These are phyloP conservation scores for Dictyostelium discoideum DNA, from an alignment of 78 protist genomes.

Conservation along the genomic window dicty_2.7 NC_007091.3:4447501-4448000, in stretches of 20 bases:
- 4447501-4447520: no score
- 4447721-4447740: constrained; percentile 51
- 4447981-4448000: no score
- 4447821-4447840: constrained; percentile 32
- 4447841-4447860: constrained; percentile 39
- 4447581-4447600: no score
- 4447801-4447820: not conserved
- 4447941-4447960: no score
- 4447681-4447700: constrained; percentile 62
- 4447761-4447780: not conserved
- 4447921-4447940: not conserved
- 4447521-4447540: no score
- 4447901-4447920: constrained; percentile 14
- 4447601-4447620: no score
- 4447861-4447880: not conserved
- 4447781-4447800: not conserved
- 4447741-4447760: constrained; percentile 31
- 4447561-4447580: no score
- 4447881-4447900: constrained; percentile 4
- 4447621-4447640: not conserved
- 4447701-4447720: constrained; percentile 73
- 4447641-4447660: constrained; percentile 84
- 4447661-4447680: constrained; percentile 85
- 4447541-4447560: no score
- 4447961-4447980: no score